phyloP scores from a whole-genome alignment of 2,329 filamentous ascomycete genomes.

The Venturia carpophila region DNA sequence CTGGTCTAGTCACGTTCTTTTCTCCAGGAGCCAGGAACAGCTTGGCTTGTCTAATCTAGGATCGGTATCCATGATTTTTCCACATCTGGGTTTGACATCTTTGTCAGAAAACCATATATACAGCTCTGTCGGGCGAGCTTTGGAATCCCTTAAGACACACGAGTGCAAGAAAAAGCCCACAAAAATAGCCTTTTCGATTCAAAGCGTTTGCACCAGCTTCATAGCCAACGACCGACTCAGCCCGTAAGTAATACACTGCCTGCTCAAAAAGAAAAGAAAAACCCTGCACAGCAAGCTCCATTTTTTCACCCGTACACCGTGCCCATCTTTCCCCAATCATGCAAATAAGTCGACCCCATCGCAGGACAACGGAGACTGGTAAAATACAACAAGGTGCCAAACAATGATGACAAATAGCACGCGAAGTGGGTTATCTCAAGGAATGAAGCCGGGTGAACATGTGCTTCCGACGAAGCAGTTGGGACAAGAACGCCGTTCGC shows the following conservation, averaged over 20 bases:
- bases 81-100: too few relatives aligned
- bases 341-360: background rate
- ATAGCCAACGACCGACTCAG: background rate
- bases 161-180: too few relatives aligned
- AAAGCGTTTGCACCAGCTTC: background rate
- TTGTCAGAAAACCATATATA: too few relatives aligned
- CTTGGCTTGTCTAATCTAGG: too few relatives aligned
- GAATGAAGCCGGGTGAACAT: conserved; percentile 9
- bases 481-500: background rate
- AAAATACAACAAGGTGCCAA: conserved; percentile 6
- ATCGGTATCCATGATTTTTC: too few relatives aligned
- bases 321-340: background rate
- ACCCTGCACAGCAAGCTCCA: background rate
- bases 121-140: too few relatives aligned
- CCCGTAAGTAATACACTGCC: background rate
- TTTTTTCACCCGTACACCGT: conserved; percentile 1
- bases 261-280: background rate
- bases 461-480: background rate
- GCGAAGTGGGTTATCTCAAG: conserved; percentile 18
- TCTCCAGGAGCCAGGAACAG: too few relatives aligned
- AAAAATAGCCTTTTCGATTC: background rate
- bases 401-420: conserved; percentile 11
- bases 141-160: too few relatives aligned
- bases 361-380: background rate
- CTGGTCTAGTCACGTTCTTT: too few relatives aligned